phyloP scores from a whole-genome alignment of 345 rosid genomes.

The Streptanthus diversifolius region DNA sequence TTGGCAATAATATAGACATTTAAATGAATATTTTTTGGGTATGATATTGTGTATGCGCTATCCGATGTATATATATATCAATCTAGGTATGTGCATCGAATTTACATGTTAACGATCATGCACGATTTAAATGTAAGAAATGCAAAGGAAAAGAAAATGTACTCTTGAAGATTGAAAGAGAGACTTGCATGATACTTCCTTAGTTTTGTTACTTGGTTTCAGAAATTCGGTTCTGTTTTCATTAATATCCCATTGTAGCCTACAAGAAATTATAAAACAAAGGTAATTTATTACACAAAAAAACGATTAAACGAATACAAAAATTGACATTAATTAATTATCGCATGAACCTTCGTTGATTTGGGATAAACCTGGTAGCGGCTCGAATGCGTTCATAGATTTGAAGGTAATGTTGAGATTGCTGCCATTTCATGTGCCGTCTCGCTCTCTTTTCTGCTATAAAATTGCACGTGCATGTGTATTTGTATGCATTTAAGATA shows the following conservation, averaged over 20 bases:
- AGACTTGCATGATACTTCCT: constrained; percentile 1
- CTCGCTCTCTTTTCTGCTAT: not conserved
- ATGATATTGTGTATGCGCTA: no score
- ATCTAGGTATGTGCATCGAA: not conserved
- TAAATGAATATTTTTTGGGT: no score
- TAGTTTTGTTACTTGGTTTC: not conserved
- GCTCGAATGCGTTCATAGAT: not conserved
- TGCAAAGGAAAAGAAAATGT: not conserved
- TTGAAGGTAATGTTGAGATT: not conserved
- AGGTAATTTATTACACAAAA: not conserved
- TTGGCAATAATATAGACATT: no score
- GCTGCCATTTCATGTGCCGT: not conserved
- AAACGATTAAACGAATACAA: not conserved
- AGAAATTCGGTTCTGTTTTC: not conserved
- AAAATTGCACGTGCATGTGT: not conserved
- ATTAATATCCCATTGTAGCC: not conserved
- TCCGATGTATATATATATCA: not conserved
- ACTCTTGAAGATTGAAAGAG: constrained; percentile 7
- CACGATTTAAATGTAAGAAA: not conserved
- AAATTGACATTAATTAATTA: not conserved
- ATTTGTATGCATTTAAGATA: not conserved
- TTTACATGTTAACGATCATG: not conserved
- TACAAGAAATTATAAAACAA: not conserved
- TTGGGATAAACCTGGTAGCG: not conserved
- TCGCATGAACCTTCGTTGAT: constrained; percentile 11